phyloP scores from a whole-genome alignment of 78 protist species.

The Chrysochromulina tobinii region DNA sequence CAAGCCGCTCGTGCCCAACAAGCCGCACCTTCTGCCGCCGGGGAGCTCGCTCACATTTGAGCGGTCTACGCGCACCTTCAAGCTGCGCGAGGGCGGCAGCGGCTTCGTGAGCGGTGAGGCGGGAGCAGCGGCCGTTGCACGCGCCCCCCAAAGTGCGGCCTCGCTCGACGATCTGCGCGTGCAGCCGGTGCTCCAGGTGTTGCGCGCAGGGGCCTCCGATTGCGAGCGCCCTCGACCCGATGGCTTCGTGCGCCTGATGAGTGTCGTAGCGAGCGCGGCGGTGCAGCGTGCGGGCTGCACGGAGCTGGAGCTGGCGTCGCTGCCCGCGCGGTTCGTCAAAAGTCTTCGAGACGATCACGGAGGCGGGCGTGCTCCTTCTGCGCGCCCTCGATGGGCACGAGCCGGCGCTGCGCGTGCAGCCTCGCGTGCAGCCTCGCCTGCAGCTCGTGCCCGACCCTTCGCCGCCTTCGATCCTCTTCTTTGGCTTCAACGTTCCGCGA shows the following conservation, averaged over 20 bases:
- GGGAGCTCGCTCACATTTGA: background rate
- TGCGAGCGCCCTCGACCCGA: background rate
- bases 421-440: background rate
- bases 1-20: background rate
- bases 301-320: background rate
- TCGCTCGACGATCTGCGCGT: background rate
- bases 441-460: background rate
- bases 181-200: background rate
- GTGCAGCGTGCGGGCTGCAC: background rate
- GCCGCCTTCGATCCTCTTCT: background rate
- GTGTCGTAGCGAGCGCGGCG: background rate
- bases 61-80: background rate
- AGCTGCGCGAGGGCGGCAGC: background rate
- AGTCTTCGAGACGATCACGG: background rate
- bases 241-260: background rate
- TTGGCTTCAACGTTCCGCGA: background rate
- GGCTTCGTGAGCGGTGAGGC: background rate
- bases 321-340: background rate
- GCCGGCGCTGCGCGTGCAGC: background rate
- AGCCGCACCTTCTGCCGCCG: background rate
- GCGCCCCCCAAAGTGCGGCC: background rate
- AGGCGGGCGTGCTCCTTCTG: background rate
- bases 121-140: background rate
- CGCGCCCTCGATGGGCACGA: background rate
- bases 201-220: background rate